phyloP scores from a whole-genome alignment of 139 green algal genomes.

The Asterochloris sp. region DNA sequence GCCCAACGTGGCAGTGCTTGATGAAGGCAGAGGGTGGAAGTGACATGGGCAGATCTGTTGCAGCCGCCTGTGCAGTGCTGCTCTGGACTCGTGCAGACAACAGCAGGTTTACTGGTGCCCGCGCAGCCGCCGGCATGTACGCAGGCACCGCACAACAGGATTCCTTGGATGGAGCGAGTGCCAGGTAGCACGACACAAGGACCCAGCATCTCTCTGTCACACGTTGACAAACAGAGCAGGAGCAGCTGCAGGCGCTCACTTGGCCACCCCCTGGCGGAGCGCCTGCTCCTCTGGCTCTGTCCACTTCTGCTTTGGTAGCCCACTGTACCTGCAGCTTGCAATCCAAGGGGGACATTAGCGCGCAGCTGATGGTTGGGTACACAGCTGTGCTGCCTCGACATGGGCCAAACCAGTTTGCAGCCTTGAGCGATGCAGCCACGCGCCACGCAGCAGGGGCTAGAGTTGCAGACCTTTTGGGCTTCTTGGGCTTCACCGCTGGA shows the following conservation, averaged over 20 bases:
- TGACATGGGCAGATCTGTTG: not conserved
- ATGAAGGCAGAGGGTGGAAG: not conserved
- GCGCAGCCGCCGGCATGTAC: not conserved
- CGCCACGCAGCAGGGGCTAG: too few species aligned
- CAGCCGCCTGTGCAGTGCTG: not conserved
- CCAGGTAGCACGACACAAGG: too few species aligned
- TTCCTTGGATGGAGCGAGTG: not conserved
- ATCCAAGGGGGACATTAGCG: not conserved
- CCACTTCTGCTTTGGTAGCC: slow-evolving; percentile 52
- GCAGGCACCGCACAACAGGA: not conserved
- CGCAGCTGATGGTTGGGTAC: not conserved
- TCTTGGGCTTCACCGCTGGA: too few species aligned
- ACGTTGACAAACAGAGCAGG: not conserved
- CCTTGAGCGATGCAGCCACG: too few species aligned
- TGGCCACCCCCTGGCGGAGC: slow-evolving; percentile 47
- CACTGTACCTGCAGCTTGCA: slow-evolving; percentile 1
- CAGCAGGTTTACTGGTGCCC: not conserved
- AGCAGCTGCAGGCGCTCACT: slow-evolving; percentile 15
- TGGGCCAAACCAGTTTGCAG: too few species aligned
- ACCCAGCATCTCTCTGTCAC: too few species aligned
- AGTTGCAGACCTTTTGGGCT: too few species aligned
- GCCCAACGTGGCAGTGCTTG: not conserved
- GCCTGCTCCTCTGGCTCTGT: slow-evolving; percentile 55
- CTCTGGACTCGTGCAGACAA: not conserved
- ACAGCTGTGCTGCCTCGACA: too few species aligned